Evolutionary conservation across 305 asterid genomes (phyloP).

Genomic region (Euphrasia arctica): DNA sequence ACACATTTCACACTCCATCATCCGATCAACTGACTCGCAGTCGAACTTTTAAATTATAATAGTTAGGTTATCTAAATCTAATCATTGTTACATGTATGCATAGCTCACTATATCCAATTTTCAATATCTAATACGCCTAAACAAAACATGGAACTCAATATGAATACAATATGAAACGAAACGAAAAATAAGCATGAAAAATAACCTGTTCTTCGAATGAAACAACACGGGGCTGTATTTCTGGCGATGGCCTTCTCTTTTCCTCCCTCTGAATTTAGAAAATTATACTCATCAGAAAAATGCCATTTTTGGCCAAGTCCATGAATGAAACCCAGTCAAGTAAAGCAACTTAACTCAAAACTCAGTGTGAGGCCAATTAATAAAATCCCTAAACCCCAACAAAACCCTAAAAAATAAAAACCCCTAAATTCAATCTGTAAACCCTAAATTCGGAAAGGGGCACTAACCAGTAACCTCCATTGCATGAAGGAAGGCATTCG

Average conservation of each 20-base stretch:
- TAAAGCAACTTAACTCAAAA: neutral
- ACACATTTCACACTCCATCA: neutral
- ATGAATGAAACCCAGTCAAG: no score
- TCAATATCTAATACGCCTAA: neutral
- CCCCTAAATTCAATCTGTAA: neutral
- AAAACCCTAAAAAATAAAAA: neutral
- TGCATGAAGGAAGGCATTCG: slow-evolving; percentile 41
- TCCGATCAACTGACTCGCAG: neutral
- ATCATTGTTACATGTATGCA: no score
- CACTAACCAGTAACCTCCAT: slow-evolving; percentile 58
- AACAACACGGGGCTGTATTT: slow-evolving; percentile 93
- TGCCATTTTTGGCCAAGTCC: no score
- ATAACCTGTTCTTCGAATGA: slow-evolving; percentile 91
- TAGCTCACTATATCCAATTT: no score
- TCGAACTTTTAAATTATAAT: no score
- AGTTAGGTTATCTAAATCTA: no score
- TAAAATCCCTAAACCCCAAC: neutral
- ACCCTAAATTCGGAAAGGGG: neutral
- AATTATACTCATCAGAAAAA: no score
- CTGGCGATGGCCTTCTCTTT: slow-evolving; percentile 60
- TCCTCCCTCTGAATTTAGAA: slow-evolving; percentile 43
- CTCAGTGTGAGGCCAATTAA: neutral
- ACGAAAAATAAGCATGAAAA: neutral
- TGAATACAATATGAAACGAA: no score
- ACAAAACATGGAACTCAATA: no score